Percentiles rank a stretch among this genome's conserved stretches.
Evolutionary conservation across 495 filamentous ascomycete genomes (phyloP).

Genomic region (Penicillium daleae): DNA sequence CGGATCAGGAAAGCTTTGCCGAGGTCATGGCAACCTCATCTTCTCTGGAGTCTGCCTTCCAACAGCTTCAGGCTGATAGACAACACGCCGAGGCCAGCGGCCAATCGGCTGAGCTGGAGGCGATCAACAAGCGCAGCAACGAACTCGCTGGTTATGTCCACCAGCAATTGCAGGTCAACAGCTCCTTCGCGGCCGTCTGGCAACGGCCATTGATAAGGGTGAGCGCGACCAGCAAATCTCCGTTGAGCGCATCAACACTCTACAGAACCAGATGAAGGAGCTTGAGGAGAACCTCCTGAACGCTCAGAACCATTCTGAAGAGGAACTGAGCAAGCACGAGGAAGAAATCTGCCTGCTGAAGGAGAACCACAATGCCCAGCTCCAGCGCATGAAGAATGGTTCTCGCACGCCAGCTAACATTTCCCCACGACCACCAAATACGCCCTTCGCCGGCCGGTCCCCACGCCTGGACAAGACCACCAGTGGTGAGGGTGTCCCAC

Average conservation of each 20-base stretch:
- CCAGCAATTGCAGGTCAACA: slow-evolving; percentile 76
- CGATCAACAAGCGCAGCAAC: slow-evolving; percentile 75
- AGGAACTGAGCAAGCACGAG: slow-evolving; percentile 78
- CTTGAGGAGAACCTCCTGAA: slow-evolving; percentile 83
- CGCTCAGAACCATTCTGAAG: slow-evolving; percentile 87
- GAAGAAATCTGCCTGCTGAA: slow-evolving; percentile 77
- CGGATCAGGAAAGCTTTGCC: slow-evolving; percentile 50
- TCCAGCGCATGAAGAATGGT: slow-evolving; percentile 72
- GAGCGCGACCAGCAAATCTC: slow-evolving; percentile 82
- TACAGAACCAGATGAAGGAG: slow-evolving; percentile 76
- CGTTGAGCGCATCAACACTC: slow-evolving; percentile 74
- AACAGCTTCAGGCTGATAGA: slow-evolving; percentile 79
- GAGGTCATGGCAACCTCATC: slow-evolving; percentile 64
- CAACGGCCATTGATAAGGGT: slow-evolving; percentile 81
- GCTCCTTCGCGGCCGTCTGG: slow-evolving; percentile 77
- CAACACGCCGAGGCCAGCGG: slow-evolving; percentile 68
- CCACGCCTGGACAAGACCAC: slow-evolving; percentile 64
- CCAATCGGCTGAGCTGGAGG: slow-evolving; percentile 66
- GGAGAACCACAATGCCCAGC: slow-evolving; percentile 76
- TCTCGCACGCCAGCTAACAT: slow-evolving; percentile 44
- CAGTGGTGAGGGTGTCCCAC: slow-evolving; percentile 55
- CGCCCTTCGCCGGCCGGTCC: slow-evolving; percentile 62
- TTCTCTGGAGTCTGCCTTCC: slow-evolving; percentile 77
- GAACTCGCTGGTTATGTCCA: slow-evolving; percentile 75
- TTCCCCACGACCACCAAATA: slow-evolving; percentile 58